Evolutionary conservation across 768 basidiomycete genomes (phyloP).

Genomic region (Tricholoma flavovirens): DNA sequence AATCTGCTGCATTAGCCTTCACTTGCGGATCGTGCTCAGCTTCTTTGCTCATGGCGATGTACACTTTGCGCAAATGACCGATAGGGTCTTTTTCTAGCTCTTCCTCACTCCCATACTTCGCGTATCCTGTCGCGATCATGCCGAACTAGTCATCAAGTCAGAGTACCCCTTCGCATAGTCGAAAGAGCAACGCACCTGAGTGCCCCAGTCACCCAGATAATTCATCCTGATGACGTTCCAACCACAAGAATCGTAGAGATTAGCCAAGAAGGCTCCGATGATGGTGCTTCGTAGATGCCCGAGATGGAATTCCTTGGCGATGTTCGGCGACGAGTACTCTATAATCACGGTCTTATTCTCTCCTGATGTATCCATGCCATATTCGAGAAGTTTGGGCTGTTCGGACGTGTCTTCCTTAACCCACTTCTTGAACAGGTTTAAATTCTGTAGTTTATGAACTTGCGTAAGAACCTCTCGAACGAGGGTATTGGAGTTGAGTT

Average conservation of each 20-base stretch:
- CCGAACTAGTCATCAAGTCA: conserved; percentile 51
- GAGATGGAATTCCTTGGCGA: conserved; percentile 97
- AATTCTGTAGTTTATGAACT: conserved; percentile 66
- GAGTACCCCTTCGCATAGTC: not conserved
- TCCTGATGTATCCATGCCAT: conserved; percentile 76
- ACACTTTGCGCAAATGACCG: conserved; percentile 90
- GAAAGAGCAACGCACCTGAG: conserved; percentile 58
- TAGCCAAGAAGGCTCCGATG: conserved; percentile 91
- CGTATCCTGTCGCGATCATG: conserved; percentile 84
- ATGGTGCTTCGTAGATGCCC: conserved; percentile 98
- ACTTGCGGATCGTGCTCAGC: conserved; percentile 66
- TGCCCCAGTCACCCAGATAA: conserved; percentile 98
- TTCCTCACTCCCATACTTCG: conserved; percentile 85
- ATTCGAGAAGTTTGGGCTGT: conserved; percentile 54
- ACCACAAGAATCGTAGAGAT: conserved; percentile 87
- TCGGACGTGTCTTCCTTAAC: not conserved
- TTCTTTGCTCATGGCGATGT: conserved; percentile 90
- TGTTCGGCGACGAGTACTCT: conserved; percentile 96
- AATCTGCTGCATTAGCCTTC: conserved; percentile 70
- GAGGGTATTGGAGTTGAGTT: conserved; percentile 59
- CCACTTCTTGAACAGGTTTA: conserved; percentile 29
- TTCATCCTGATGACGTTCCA: conserved; percentile 92
- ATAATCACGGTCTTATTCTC: conserved; percentile 79
- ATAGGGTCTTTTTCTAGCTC: conserved; percentile 85
- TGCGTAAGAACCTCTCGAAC: conserved; percentile 64